Evolutionary conservation across 768 basidiomycete species (phyloP), one percentile per base, ranked within the genome.

Genomic region (Boletus vinaceobasis): DNA sequence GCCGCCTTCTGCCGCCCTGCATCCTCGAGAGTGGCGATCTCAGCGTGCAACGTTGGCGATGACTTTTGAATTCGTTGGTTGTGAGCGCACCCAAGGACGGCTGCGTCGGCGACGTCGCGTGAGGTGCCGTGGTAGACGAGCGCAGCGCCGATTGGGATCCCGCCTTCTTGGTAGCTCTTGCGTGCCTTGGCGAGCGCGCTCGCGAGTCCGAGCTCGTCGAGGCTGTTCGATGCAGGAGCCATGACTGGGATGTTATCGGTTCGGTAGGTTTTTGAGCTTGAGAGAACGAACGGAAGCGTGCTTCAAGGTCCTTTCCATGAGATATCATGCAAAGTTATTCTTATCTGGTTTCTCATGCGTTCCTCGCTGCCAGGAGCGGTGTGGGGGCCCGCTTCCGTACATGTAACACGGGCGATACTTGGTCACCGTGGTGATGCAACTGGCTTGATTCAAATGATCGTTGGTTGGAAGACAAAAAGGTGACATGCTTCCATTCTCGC

Each of bases 81-180:
- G 61, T 79, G 73, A 2, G 75, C 75, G 9, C 73, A 70, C 6
- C 78, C 78, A 17, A 81, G 63, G 29, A 79, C 63, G 11, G 58
- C 55, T 3, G 62, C 52, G n/a, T 56, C 21, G 14, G 29, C 46
- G 5, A n/a, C 17, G 14, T 55, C 43, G 5, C n/a, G 32, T 7
- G 56, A 56, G 36, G 53, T 23, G 4, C 60, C 65, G 15, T 71
- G 69, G 40, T 60, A 63, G 43, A 80, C 61, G 38, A 85, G 69
- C 1, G 75, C 77, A 4, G 80, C 78, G 11, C 85, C 84, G 57
- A 87, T 86, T 11, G 85, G 83, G n/a, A 86, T 73, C 0, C 85
- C 84, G 1, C 83, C 81, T 55, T 85, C 78, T 0, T 53, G 61
- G 38, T 74, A 74, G 51, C 82, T 77, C 48, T 75, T 74, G 32